Conservation (phyloP, 2,329 filamentous ascomycete species). For the Hortaea werneckii region DNA sequence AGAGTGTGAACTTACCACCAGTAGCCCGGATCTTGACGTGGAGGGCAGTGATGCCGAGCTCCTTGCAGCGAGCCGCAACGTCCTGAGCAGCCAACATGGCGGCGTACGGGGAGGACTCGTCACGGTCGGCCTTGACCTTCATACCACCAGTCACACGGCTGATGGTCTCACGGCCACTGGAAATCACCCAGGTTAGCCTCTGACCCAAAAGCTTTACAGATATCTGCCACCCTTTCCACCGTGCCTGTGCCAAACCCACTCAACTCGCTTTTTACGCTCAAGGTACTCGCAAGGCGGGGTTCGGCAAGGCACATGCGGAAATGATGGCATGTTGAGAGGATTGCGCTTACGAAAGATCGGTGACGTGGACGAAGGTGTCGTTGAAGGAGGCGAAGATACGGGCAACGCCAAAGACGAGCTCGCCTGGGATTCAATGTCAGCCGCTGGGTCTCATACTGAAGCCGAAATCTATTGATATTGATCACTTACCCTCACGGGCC, state of each 20-base stretch:
- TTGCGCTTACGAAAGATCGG: slow-evolving; percentile 63
- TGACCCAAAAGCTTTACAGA: slow-evolving; percentile 23
- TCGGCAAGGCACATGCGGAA: too few species aligned
- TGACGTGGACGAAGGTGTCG: slow-evolving; percentile 76
- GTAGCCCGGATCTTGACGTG: slow-evolving; percentile 99
- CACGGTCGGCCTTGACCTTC: slow-evolving; percentile 99
- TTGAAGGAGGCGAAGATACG: slow-evolving; percentile 84
- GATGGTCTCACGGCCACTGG: slow-evolving; percentile 98
- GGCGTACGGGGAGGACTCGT: slow-evolving; percentile 99
- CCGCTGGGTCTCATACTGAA: slow-evolving; percentile 6
- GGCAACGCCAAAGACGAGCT: slow-evolving; percentile 96
- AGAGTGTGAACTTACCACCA: slow-evolving; percentile 57
- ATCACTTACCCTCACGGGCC: slow-evolving; percentile 72
- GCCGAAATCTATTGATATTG: slow-evolving; percentile 24
- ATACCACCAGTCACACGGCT: slow-evolving; percentile 99
- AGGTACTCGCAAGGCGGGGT: background rate
- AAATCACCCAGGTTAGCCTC: slow-evolving; percentile 59
- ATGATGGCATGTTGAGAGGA: background rate
- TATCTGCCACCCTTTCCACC: slow-evolving; percentile 11
- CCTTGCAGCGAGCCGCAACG: slow-evolving; percentile 82
- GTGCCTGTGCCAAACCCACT: slow-evolving; percentile 1
- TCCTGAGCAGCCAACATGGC: slow-evolving; percentile 98
- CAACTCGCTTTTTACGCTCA: slow-evolving; percentile 3
- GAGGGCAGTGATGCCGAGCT: slow-evolving; percentile 82
- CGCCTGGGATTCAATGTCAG: slow-evolving; percentile 47